Conservation (phyloP, 1,284 basidiomycete genomes). For the Boletellus sp. region DNA sequence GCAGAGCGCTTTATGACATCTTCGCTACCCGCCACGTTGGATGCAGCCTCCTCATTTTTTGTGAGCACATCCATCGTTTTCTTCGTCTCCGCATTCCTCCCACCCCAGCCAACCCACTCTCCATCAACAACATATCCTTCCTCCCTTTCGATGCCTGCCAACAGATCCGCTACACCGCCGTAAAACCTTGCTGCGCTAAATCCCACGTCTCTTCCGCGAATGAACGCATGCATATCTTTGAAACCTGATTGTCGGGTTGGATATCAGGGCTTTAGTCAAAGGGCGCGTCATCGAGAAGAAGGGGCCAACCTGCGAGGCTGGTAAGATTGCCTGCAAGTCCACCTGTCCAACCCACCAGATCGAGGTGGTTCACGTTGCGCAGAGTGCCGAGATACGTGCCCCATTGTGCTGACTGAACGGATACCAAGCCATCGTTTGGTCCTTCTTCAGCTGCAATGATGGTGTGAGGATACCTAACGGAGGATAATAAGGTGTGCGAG, state of each 20-base stretch:
- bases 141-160: slow-evolving; percentile 69
- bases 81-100: slow-evolving; percentile 17
- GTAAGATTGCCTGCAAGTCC: slow-evolving; percentile 76
- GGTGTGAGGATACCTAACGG: slow-evolving; percentile 67
- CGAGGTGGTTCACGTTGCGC: slow-evolving; percentile 87
- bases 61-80: background rate
- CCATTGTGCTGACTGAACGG: slow-evolving; percentile 81
- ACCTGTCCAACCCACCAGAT: slow-evolving; percentile 79
- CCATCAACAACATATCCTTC: slow-evolving; percentile 26
- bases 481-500: background rate
- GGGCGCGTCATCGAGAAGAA: background rate
- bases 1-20: slow-evolving; percentile 10
- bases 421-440: slow-evolving; percentile 89
- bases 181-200: slow-evolving; percentile 90
- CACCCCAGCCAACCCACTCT: slow-evolving; percentile 17
- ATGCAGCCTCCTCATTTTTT: slow-evolving; percentile 2
- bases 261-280: background rate
- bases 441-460: slow-evolving; percentile 88
- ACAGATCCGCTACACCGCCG: slow-evolving; percentile 71
- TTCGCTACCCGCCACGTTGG: background rate
- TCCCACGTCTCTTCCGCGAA: slow-evolving; percentile 83
- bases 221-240: slow-evolving; percentile 61
- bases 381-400: slow-evolving; percentile 86
- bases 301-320: slow-evolving; percentile 19
- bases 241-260: slow-evolving; percentile 15